Conservation (phyloP, 352 stramenopile genomes). For the Globisporangium spiculum region DNA sequence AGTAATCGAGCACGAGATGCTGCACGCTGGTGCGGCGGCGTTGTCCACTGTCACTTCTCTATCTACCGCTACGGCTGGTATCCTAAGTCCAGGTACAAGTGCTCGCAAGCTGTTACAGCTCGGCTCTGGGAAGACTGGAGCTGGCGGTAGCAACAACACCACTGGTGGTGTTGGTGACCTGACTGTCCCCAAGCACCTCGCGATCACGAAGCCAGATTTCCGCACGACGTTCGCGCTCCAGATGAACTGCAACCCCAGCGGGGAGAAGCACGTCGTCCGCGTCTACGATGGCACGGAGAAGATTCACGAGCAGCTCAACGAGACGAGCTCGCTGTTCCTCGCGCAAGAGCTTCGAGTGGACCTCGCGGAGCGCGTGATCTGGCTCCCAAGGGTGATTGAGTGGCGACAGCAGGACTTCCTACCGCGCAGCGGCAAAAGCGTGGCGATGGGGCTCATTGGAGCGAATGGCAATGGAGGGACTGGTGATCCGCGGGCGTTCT, state of each 20-base stretch:
- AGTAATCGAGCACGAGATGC: slow-evolving; percentile 86
- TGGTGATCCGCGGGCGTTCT: slow-evolving; percentile 46
- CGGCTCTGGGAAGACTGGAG: slow-evolving; percentile 28
- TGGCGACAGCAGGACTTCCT: slow-evolving; percentile 44
- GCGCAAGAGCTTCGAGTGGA: slow-evolving; percentile 40
- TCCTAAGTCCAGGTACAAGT: slow-evolving; percentile 5
- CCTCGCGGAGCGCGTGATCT: slow-evolving; percentile 34
- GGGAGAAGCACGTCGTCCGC: slow-evolving; percentile 36
- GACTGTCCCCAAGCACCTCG: slow-evolving; percentile 32
- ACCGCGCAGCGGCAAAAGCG: slow-evolving; percentile 18
- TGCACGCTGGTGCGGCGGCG: slow-evolving; percentile 39
- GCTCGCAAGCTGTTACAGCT: slow-evolving; percentile 21
- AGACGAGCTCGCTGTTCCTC: slow-evolving; percentile 43
- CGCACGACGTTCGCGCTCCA: slow-evolving; percentile 87
- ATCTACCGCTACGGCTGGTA: slow-evolving; percentile 17
- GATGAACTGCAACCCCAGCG: slow-evolving; percentile 42
- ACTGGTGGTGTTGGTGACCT: not conserved
- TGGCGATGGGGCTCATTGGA: slow-evolving; percentile 2
- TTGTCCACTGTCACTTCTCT: slow-evolving; percentile 13
- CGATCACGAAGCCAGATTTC: slow-evolving; percentile 53
- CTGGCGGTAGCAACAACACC: slow-evolving; percentile 27
- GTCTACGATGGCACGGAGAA: slow-evolving; percentile 53
- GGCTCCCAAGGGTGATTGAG: slow-evolving; percentile 57
- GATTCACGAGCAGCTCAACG: slow-evolving; percentile 80
- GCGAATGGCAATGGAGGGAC: slow-evolving; percentile 5